phyloP scores from a whole-genome alignment of 2,329 filamentous ascomycete genomes.

The Achaetomium macrosporum region DNA sequence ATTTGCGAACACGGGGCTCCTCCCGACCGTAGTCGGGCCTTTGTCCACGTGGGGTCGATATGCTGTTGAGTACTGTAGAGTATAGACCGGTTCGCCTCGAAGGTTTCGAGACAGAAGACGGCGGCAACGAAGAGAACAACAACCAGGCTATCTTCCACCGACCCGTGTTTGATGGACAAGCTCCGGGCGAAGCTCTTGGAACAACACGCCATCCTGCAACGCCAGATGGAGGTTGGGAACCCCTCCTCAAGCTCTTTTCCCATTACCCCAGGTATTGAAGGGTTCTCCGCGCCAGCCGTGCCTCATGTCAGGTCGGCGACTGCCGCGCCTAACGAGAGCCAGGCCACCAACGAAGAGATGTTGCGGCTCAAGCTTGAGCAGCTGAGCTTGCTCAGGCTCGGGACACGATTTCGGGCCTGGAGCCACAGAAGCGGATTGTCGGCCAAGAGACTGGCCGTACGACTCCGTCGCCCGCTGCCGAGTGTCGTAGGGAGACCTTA shows the following conservation, averaged over 20 bases:
- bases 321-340: constrained; percentile 39
- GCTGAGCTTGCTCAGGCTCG: constrained; percentile 66
- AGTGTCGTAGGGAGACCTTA: too few relatives aligned
- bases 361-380: constrained; percentile 62
- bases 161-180: constrained; percentile 59
- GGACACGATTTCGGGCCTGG: constrained; percentile 63
- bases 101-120: constrained; percentile 72
- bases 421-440: constrained; percentile 56
- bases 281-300: constrained; percentile 40
- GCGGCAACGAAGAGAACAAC: too few relatives aligned
- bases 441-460: constrained; percentile 54
- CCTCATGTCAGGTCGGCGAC: constrained; percentile 50
- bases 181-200: constrained; percentile 69
- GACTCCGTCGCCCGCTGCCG: constrained; percentile 41
- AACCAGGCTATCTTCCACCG: constrained; percentile 27
- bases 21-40: constrained; percentile 83
- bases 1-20: constrained; percentile 94
- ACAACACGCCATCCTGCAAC: constrained; percentile 55
- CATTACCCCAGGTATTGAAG: constrained; percentile 55
- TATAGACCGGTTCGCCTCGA: constrained; percentile 98
- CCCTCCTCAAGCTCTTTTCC: constrained; percentile 55
- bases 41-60: constrained; percentile 93
- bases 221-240: constrained; percentile 52
- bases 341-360: constrained; percentile 50
- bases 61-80: constrained; percentile 93